A percentile compares a stretch with the other conserved stretches of the same genome.
Conservation (phyloP, 345 rosid genomes). For the Streptanthus diversifolius region DNA sequence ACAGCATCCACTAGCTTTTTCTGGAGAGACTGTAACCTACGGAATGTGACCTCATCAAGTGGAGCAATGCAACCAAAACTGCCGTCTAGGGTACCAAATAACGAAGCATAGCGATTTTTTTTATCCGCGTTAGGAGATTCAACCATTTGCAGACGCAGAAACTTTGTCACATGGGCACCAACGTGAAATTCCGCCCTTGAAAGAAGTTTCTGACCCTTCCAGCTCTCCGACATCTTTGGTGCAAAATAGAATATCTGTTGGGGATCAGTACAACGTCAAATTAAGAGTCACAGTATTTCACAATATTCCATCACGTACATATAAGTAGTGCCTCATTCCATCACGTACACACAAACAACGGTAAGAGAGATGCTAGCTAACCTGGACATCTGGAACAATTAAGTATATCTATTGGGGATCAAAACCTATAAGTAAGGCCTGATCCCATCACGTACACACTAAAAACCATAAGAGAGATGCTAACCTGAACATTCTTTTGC, state of each 20-base stretch:
- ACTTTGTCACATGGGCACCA: constrained; percentile 85
- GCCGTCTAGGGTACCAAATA: constrained; percentile 92
- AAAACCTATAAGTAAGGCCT: background rate
- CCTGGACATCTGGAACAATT: background rate
- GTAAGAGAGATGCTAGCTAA: constrained; percentile 28
- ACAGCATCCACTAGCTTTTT: constrained; percentile 84
- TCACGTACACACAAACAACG: background rate
- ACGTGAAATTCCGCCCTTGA: constrained; percentile 93
- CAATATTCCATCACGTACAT: background rate
- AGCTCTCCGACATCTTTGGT: constrained; percentile 94
- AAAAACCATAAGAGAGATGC: constrained; percentile 10
- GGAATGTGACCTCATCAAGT: constrained; percentile 88
- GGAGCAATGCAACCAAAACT: constrained; percentile 94
- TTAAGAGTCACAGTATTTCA: background rate
- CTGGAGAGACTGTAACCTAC: constrained; percentile 89
- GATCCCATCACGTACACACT: background rate
- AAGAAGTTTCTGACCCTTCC: constrained; percentile 98
- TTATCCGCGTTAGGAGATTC: constrained; percentile 63
- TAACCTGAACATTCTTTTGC: constrained; percentile 92
- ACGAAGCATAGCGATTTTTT: constrained; percentile 80
- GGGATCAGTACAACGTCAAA: background rate
- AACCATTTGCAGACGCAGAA: constrained; percentile 91
- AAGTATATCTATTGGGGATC: background rate
- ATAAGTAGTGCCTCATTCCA: background rate
- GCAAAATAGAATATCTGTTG: constrained; percentile 87